Evolutionary conservation across 176 grass and related monocot species (phyloP), one percentile per base, ranked within the genome.

Genomic region (Triticum monococcum): DNA sequence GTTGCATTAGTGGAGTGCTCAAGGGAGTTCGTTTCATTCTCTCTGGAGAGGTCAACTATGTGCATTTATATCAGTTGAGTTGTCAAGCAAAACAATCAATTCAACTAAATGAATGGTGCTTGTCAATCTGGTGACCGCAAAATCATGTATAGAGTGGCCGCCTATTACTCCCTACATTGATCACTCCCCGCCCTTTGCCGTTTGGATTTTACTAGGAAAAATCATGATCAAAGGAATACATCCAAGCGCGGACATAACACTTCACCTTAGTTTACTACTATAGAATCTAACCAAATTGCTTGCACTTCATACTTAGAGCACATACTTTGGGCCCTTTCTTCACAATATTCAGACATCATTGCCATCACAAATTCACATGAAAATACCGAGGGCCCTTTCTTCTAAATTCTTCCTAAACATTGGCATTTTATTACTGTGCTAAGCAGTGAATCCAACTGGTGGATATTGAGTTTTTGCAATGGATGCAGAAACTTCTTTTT

Each of bases 401-500:
- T 48, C 45, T 48, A 48, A 5, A 5, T 48, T 4, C 45, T 48
- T 48, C 45, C 45, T 48, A 48, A 48, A 48, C 45, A 14, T 48
- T 48, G 45, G 45, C 45, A 14, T 1, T 48, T 48, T 48, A 48
- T 4, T 12, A 14, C 45, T 14, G 1, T 48, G 45, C 45, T 98
- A 85, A 96, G 84, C 1, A 92, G 96, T n/a, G 90, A 81, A 81
- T 82, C 11, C 3, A 13, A 48, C 86, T 92, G 57, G 85, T 87
- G 64, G 89, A 84, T 59, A 88, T 71, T 8, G 87, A 87, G 79
- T 87, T 89, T 78, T 61, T 63, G 36, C 84, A 88, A 26, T 98
- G 96, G 96, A 94, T 96, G 79, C 90, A 92, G 31, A 98, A 88
- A 86, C 86, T 95, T 62, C 91, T 95, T 81, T 72, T 48, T 68